A percentile compares a stretch with the other conserved stretches of the same genome.
Evolutionary conservation across 495 filamentous ascomycete species (phyloP).

Genomic region (Xanthoparmelia taractica): DNA sequence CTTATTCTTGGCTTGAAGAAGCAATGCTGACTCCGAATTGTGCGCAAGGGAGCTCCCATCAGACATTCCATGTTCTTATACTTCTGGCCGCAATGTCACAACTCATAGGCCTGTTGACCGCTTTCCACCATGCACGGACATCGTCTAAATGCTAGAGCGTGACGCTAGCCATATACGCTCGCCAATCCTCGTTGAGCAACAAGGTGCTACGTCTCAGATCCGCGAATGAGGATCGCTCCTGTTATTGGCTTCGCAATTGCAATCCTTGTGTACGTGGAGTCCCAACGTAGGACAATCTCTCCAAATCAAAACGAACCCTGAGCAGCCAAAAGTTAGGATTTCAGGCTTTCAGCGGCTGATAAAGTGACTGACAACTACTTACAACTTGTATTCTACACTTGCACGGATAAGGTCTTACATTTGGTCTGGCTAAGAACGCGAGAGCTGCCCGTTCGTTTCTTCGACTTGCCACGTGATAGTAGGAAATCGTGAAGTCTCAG

Average conservation of each 20-base stretch:
- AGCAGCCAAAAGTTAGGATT: neutral
- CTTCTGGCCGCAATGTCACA: slow-evolving; percentile 53
- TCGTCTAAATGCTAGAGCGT: neutral
- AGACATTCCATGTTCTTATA: slow-evolving; percentile 59
- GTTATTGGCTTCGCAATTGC: neutral
- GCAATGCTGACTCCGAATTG: too few species aligned
- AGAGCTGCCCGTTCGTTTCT: neutral
- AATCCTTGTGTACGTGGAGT: neutral
- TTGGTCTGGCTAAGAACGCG: neutral
- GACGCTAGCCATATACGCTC: neutral
- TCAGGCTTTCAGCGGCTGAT: neutral
- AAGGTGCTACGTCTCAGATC: neutral
- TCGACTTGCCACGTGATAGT: neutral
- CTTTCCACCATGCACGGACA: slow-evolving; percentile 43
- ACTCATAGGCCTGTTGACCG: slow-evolving; percentile 48
- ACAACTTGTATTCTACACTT: neutral
- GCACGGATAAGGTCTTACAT: neutral
- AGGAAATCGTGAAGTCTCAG: neutral
- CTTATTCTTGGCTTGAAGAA: too few species aligned
- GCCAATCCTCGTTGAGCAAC: neutral
- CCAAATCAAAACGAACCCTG: neutral
- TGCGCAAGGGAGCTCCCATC: too few species aligned
- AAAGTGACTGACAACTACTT: neutral
- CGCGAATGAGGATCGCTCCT: neutral
- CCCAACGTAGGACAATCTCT: neutral